Conservation (phyloP, 352 stramenopile genomes). For the Pythium apleroticum region DNA sequence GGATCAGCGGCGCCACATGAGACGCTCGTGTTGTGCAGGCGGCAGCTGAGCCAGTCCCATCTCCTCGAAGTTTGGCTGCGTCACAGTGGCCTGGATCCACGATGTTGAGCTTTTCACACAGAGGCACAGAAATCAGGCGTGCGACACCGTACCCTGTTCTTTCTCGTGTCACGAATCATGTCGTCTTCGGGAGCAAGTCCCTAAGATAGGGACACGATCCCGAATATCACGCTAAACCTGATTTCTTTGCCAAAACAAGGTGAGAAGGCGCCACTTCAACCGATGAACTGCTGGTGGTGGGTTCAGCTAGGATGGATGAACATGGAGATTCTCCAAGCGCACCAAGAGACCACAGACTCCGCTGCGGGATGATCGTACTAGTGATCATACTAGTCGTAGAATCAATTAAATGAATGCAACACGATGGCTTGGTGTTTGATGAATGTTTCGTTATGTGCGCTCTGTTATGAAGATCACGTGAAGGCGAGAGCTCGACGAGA, state of each 20-base stretch:
- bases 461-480: constrained; percentile 1
- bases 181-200: not conserved
- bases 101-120: not conserved
- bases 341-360: not conserved
- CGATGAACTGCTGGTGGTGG: not conserved
- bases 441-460: not conserved
- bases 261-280: not conserved
- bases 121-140: constrained; percentile 1
- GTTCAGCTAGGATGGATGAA: not conserved
- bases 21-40: not conserved
- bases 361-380: too few species aligned
- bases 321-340: too few species aligned
- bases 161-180: not conserved
- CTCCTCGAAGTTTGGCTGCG: constrained; percentile 1
- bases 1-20: not conserved
- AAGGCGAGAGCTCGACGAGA: not conserved
- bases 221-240: not conserved
- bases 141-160: not conserved
- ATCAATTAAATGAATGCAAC: not conserved
- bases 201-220: not conserved
- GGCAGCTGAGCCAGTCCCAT: constrained; percentile 24
- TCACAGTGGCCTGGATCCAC: not conserved
- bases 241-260: not conserved
- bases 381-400: too few species aligned
- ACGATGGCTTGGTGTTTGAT: not conserved